Percentiles rank a stretch among this genome's conserved stretches.
phyloP scores from a whole-genome alignment of 2,329 filamentous ascomycete species.

The Fusarium ramigenum region DNA sequence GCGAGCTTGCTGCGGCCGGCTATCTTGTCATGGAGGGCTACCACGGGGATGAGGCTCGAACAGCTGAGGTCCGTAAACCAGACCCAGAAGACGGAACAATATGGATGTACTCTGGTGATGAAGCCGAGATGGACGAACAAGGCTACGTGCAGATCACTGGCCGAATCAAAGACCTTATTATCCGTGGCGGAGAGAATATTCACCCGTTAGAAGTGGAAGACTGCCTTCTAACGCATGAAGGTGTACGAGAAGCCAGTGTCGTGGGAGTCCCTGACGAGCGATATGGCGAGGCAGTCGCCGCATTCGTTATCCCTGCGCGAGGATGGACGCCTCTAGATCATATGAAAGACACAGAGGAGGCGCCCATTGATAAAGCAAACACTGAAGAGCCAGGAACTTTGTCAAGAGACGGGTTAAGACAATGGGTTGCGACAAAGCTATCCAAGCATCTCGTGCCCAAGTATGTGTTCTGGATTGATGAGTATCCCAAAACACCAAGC shows the following conservation, averaged over 20 bases:
- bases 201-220: slow-evolving; percentile 94
- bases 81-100: slow-evolving; percentile 61
- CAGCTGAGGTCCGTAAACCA: slow-evolving; percentile 68
- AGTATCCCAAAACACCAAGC: slow-evolving; percentile 94
- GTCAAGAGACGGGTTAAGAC: slow-evolving; percentile 67
- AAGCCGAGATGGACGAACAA: slow-evolving; percentile 82
- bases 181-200: slow-evolving; percentile 94
- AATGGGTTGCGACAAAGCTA: slow-evolving; percentile 77
- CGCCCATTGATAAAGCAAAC: slow-evolving; percentile 11
- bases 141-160: slow-evolving; percentile 92
- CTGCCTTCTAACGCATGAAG: slow-evolving; percentile 77
- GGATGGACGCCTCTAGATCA: slow-evolving; percentile 42
- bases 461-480: slow-evolving; percentile 85
- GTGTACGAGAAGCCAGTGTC: slow-evolving; percentile 79
- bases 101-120: slow-evolving; percentile 96
- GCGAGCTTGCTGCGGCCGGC: slow-evolving; percentile 84
- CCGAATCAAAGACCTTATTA: slow-evolving; percentile 94
- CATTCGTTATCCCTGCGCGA: slow-evolving; percentile 73
- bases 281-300: slow-evolving; percentile 88
- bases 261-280: slow-evolving; percentile 83
- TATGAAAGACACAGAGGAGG: slow-evolving; percentile 34
- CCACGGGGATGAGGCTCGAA: slow-evolving; percentile 77
- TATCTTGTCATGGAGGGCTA: slow-evolving; percentile 94
- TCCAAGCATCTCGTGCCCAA: slow-evolving; percentile 84
- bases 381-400: slow-evolving; percentile 49